Evolutionary conservation across 768 basidiomycete genomes (phyloP), one percentile per base, ranked within the genome.

Genomic region (Amanita molliuscula): DNA sequence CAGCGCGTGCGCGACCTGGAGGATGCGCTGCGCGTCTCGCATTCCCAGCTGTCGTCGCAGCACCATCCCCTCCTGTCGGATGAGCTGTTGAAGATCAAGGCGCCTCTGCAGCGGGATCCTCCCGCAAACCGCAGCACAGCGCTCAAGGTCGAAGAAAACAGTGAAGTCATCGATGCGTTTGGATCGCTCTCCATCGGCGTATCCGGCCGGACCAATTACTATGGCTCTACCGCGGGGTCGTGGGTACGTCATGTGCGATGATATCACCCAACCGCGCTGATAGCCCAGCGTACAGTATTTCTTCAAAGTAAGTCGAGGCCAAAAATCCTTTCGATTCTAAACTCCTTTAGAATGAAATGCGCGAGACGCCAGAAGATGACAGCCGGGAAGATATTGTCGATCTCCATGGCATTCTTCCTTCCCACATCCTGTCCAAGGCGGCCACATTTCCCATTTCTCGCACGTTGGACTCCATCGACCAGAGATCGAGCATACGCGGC

Each of bases 111-210:
- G 54, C 67, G 86, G 34, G 86, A 88, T 53, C 67, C 67, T n/a
- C 67, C 67, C 13, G 56, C 62, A 25, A 65, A 65, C 37, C 68
- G 75, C 47, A 76, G 74, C 37, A 36, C 65, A 15, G 54, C 59
- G n/a, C 48, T 50, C 23, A 83, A 83, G 52, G 82, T 84, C 58
- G 82, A 84, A 54, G 81, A 82, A 49, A 67, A 64, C 51, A 75
- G 77, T 49, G 85, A 88, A 56, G 72, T 87, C 40, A 77, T 88
- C 4, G 84, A 88, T 61, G 84, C 87, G 8, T 88, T 88, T 61
- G 87, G 87, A 16, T 84, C 85, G 0, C 66, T 89, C n/a, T 79
- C 81, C 9, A 84, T 89, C 56, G 82, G 73, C 42, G 66, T 82
- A 18, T 78, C 81, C 1, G 87, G 87, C 6, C 77, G 80, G 40